Evolutionary conservation across 768 basidiomycete genomes (phyloP), one percentile per base, ranked within the genome.

Genomic region (Neoboletus subvelutipes): DNA sequence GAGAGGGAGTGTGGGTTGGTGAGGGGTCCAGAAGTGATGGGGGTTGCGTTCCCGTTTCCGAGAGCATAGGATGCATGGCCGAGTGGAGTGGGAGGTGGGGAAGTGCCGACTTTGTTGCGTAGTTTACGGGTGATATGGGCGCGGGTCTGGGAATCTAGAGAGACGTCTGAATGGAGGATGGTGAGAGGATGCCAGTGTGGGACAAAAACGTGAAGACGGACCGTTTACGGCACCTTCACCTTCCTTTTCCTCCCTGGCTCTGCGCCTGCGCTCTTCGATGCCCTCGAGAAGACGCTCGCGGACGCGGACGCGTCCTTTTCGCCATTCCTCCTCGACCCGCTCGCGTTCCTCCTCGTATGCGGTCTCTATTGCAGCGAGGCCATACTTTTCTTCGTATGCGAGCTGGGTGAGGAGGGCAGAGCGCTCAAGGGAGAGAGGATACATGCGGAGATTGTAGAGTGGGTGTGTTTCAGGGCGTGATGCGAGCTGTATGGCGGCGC

Each of bases 241-340:
- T 57, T 93, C 92, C 67, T 92, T 93, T 75, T 94, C 92, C 59
- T 94, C 92, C 51, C 92, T 76, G 29, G 92, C 92, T 57, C 88
- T 75, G 62, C 85, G 77, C 54, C 91, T 73, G 31, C 91, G 79
- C 66, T 94, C 92, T 69, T 92, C 91, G 61, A 94, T 88, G 29
- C 92, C 90, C 64, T 93, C 92, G 17, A 92, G 71, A 31, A 94
- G 76, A 17, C 91, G 78, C 64, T 92, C 90, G 9, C 88, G 77
- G 18, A 93, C 86, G 29, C 86, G 77, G 42, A 89, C 89, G 45
- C 86, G 77, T 4, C 92, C 91, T 43, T 82, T 80, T 60, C 78
- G 80, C 85, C 86, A 92, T 66, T 93, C 92, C 7, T 90, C 89
- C 64, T 93, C 92, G 5, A 93, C 89, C 46, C 83, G 76, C 62